phyloP scores from a whole-genome alignment of 2,329 filamentous ascomycete genomes.

The Phyllachora maydis region DNA sequence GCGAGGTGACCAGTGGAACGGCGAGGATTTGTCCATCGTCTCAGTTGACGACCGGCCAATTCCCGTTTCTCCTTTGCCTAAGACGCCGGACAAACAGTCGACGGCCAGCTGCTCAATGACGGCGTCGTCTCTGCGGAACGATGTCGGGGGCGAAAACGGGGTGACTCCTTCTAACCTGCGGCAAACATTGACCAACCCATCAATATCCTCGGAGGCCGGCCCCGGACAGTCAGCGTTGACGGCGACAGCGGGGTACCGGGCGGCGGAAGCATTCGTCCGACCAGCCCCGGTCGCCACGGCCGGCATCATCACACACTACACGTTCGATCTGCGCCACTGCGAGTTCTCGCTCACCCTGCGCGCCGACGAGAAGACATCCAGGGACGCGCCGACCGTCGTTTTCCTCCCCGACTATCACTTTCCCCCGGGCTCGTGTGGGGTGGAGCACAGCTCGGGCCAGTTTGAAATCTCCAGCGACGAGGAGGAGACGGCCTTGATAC shows the following conservation, averaged over 20 bases:
- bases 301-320: slow-evolving; percentile 49
- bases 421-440: slow-evolving; percentile 44
- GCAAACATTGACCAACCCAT: slow-evolving; percentile 45
- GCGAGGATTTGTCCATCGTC: slow-evolving; percentile 83
- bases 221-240: slow-evolving; percentile 32
- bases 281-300: slow-evolving; percentile 60
- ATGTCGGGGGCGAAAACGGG: slow-evolving; percentile 27
- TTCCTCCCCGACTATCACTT: slow-evolving; percentile 90
- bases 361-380: slow-evolving; percentile 20
- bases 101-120: slow-evolving; percentile 22
- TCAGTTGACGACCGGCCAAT: slow-evolving; percentile 60
- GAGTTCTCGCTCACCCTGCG: slow-evolving; percentile 51
- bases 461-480: slow-evolving; percentile 70
- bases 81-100: slow-evolving; percentile 19
- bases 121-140: slow-evolving; percentile 13
- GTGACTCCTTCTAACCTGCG: slow-evolving; percentile 63
- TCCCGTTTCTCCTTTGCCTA: slow-evolving; percentile 27
- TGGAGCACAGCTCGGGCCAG: slow-evolving; percentile 68
- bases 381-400: slow-evolving; percentile 57
- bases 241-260: slow-evolving; percentile 57
- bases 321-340: slow-evolving; percentile 67
- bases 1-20: slow-evolving; percentile 91
- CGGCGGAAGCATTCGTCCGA: slow-evolving; percentile 81
- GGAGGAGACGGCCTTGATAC: slow-evolving; percentile 40
- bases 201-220: slow-evolving; percentile 37